phyloP scores from a whole-genome alignment of 108 stramenopile genomes.

The Phaeodactylum tricornutum region DNA sequence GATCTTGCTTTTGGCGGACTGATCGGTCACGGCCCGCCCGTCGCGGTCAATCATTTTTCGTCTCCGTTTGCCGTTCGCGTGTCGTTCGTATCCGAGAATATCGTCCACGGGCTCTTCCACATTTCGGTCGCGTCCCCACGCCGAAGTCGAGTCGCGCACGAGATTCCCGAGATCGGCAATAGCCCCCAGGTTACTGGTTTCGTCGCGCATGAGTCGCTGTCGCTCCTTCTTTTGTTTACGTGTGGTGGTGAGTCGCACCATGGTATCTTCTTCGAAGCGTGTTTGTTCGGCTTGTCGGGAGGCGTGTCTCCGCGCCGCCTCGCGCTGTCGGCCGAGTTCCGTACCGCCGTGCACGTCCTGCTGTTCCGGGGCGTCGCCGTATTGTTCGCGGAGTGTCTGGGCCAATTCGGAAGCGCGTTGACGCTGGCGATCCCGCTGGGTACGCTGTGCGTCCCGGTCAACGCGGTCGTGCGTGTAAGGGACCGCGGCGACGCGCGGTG shows the following conservation, averaged over 20 bases:
- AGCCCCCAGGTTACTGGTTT: slow-evolving; percentile 64
- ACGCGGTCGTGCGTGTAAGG: slow-evolving; percentile 55
- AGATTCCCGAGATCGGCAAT: slow-evolving; percentile 72
- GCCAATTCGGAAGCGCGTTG: slow-evolving; percentile 67
- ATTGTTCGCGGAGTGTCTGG: slow-evolving; percentile 55
- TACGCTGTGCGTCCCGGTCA: slow-evolving; percentile 34
- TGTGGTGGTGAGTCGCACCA: slow-evolving; percentile 64
- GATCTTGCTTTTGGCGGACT: slow-evolving; percentile 15
- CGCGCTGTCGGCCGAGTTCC: slow-evolving; percentile 50
- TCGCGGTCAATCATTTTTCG: slow-evolving; percentile 23
- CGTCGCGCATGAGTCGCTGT: slow-evolving; percentile 55
- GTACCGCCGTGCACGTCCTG: slow-evolving; percentile 78
- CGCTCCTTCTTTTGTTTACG: slow-evolving; percentile 78
- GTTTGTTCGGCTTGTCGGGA: slow-evolving; percentile 51
- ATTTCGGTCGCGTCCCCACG: slow-evolving; percentile 16
- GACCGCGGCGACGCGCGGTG: slow-evolving; percentile 71
- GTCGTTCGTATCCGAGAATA: slow-evolving; percentile 7
- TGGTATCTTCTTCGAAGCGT: slow-evolving; percentile 68
- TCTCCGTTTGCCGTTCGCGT: slow-evolving; percentile 49
- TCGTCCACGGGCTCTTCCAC: slow-evolving; percentile 2
- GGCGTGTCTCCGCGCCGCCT: slow-evolving; percentile 50
- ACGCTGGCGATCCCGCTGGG: slow-evolving; percentile 46
- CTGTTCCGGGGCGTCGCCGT: slow-evolving; percentile 76
- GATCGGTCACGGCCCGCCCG: slow-evolving; percentile 1
- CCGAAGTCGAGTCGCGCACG: slow-evolving; percentile 44